These are phyloP conservation scores for Rhododendron mucronatum DNA, from an alignment of 148 eudicot genomes.

Conservation along the genomic window DNA sequence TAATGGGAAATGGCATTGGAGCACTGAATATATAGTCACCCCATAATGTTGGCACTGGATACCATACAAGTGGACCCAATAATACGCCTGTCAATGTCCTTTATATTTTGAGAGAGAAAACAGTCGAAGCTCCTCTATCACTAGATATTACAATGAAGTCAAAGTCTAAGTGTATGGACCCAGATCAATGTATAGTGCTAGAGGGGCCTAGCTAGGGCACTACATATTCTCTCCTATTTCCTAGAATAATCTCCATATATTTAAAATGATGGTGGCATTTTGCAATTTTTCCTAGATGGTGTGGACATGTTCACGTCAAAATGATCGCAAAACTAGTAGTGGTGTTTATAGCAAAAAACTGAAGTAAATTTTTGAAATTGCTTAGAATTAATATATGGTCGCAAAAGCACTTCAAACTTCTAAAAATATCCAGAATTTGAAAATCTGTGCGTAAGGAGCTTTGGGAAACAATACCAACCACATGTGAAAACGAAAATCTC, in stretches of 20 bases:
- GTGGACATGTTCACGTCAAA: not conserved
- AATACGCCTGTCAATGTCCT: too few relatives aligned
- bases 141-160: not conserved
- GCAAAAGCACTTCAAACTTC: not conserved
- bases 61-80: too few relatives aligned
- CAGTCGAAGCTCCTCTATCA: too few relatives aligned
- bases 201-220: too few relatives aligned
- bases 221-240: not conserved
- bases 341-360: too few relatives aligned
- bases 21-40: too few relatives aligned
- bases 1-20: too few relatives aligned
- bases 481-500: not conserved
- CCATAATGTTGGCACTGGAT: too few relatives aligned
- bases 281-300: not conserved
- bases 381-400: too few relatives aligned
- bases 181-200: not conserved
- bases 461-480: not conserved
- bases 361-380: too few relatives aligned
- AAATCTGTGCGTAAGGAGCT: not conserved
- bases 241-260: not conserved
- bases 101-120: too few relatives aligned
- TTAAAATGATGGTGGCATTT: not conserved
- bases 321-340: not conserved
- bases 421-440: not conserved
- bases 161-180: too few relatives aligned